A percentile compares a stretch with the other conserved stretches of the same genome.
Evolutionary conservation across 345 rosid species (phyloP).

Genomic region (Draba incana): DNA sequence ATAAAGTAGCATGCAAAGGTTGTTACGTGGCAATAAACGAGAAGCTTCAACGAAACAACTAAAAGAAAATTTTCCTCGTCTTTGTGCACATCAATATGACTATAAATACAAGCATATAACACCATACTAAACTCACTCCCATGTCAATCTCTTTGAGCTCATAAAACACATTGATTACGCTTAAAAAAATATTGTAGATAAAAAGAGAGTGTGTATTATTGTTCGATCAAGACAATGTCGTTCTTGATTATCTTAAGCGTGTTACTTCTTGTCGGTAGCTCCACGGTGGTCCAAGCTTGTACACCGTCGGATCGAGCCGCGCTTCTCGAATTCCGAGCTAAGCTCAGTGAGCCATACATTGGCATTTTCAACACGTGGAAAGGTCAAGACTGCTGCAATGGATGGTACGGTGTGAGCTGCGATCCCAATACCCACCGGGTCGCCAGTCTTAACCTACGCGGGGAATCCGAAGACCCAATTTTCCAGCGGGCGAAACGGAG

Average conservation of each 20-base stretch:
- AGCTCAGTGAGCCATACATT: constrained; percentile 68
- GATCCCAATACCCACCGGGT: constrained; percentile 60
- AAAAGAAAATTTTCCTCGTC: constrained; percentile 29
- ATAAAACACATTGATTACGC: constrained; percentile 17
- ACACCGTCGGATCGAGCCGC: constrained; percentile 60
- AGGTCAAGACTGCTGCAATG: constrained; percentile 63
- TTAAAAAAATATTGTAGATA: constrained; percentile 8
- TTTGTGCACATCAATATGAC: not conserved
- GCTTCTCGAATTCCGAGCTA: constrained; percentile 57
- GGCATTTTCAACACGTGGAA: constrained; percentile 78
- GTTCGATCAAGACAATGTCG: constrained; percentile 4
- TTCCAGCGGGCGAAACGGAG: constrained; percentile 62
- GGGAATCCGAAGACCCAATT: constrained; percentile 85
- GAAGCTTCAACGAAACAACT: constrained; percentile 31
- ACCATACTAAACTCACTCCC: constrained; percentile 12
- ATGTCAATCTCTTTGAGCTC: constrained; percentile 33
- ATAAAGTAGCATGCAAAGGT: constrained; percentile 6
- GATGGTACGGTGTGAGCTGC: constrained; percentile 85
- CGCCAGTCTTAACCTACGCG: constrained; percentile 71
- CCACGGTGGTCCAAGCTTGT: constrained; percentile 49
- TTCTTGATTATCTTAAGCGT: constrained; percentile 4
- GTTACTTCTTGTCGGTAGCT: constrained; percentile 29
- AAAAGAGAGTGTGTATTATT: not conserved
- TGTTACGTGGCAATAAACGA: constrained; percentile 24
- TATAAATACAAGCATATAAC: constrained; percentile 24